phyloP scores from a whole-genome alignment of 306 rosid genomes.

The Gastrolobium villosum region DNA sequence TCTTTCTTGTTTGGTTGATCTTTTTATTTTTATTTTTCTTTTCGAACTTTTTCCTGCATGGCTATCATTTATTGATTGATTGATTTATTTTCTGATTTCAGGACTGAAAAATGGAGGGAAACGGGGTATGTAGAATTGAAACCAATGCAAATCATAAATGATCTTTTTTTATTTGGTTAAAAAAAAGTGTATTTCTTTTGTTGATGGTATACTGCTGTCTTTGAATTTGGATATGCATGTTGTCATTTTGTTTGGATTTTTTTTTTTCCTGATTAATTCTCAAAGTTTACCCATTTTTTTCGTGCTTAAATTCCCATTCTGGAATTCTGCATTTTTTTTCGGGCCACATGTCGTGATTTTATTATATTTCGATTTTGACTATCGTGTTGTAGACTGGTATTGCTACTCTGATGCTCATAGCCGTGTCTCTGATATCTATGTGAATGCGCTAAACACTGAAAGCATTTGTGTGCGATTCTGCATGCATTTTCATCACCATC shows the following conservation, averaged over 20 bases:
- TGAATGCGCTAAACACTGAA: constrained; percentile 23
- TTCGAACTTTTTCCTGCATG: constrained; percentile 22
- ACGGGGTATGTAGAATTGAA: constrained; percentile 35
- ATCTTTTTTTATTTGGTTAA: constrained; percentile 35
- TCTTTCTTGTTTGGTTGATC: background rate
- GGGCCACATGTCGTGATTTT: background rate
- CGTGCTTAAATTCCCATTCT: background rate
- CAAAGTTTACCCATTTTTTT: background rate
- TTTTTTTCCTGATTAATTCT: constrained; percentile 25
- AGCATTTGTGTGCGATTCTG: constrained; percentile 33
- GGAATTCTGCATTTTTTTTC: constrained; percentile 13
- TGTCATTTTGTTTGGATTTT: constrained; percentile 44
- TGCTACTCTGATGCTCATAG: background rate
- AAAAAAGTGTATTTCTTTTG: background rate
- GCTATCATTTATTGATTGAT: background rate
- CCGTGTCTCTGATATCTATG: constrained; percentile 39
- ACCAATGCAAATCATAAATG: constrained; percentile 36
- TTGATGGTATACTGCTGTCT: background rate
- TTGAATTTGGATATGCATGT: constrained; percentile 49
- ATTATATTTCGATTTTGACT: constrained; percentile 26
- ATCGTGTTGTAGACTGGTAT: constrained; percentile 25
- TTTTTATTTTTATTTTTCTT: background rate
- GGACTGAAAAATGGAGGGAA: background rate
- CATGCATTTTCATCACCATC: constrained; percentile 40
- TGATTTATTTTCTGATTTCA: background rate